Conservation (phyloP, 1,139 yeast genomes). For the Pichia sp. region DNA sequence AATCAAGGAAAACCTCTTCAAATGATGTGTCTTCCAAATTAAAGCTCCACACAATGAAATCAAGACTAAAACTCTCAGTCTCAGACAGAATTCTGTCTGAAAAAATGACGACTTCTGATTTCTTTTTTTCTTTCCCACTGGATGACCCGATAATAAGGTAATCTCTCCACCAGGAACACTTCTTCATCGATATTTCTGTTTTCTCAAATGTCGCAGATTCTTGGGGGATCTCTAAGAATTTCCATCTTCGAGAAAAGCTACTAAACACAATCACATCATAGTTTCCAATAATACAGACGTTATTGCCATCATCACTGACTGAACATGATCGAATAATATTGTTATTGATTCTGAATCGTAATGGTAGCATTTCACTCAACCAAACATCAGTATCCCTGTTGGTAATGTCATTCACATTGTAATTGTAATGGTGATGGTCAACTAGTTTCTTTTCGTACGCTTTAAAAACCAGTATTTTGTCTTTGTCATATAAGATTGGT, state of each 20-base stretch:
- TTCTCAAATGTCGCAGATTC: conserved; percentile 27
- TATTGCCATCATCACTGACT: conserved; percentile 35
- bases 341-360: conserved; percentile 28
- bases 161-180: conserved; percentile 32
- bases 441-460: conserved; percentile 32
- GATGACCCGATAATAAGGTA: conserved; percentile 28
- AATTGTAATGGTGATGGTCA: conserved; percentile 27
- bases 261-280: conserved; percentile 33
- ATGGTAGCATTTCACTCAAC: conserved; percentile 29
- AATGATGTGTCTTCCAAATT: conserved; percentile 27
- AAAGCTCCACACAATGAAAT: conserved; percentile 31
- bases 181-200: conserved; percentile 24
- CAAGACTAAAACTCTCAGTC: conserved; percentile 24
- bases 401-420: conserved; percentile 19
- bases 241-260: conserved; percentile 32
- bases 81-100: conserved; percentile 23
- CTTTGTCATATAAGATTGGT: conserved; percentile 29
- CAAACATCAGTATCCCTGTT: conserved; percentile 32
- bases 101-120: conserved; percentile 29
- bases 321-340: conserved; percentile 29
- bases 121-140: conserved; percentile 15
- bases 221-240: conserved; percentile 30
- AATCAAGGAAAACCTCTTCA: conserved; percentile 29
- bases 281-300: conserved; percentile 35
- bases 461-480: conserved; percentile 29